Evolutionary conservation across 257 asterid genomes (phyloP), one percentile per base, ranked within the genome.

Genomic region (Linderniella brevidens): DNA sequence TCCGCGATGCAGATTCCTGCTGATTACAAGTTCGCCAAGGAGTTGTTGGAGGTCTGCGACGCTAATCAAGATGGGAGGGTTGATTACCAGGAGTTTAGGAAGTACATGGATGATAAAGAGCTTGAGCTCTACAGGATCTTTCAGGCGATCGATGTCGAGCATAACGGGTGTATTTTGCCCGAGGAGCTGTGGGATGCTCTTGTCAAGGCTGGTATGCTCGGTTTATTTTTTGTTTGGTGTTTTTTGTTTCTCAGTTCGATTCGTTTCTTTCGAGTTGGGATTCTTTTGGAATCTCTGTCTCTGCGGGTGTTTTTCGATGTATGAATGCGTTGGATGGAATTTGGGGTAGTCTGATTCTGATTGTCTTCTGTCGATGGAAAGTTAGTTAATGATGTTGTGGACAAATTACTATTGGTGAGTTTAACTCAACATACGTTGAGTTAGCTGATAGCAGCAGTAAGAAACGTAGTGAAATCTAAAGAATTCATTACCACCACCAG

Each of bases 101-200:
- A 86, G 78, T 90, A 90, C 55, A 90, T 86, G 96, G 96, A 90
- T 70, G 94, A 77, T 65, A 90, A 90, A 67, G 99, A 90, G 78
- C 70, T 90, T 35, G 96, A 90, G 25, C 17, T 90, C 72, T 90
- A 85, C 68, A 63, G 71, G 69, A 90, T 90, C 68, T 90, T 90
- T 54, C 96, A 79, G 72, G 93, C 93, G 19, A 85, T 90, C 63
- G 99, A 86, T 64, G 99, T 79, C 29, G 96, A 82, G 69, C 96
- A 85, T 58, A 85, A 58, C 64, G 99, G 99, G 3, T 79, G 93
- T 63, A 90, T 90, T 76, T 68, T 82, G 60, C 99, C 99, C 1
- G 96, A 90, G 69, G 99, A 90, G 74, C 62, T 90, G 19, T 81
- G 92, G 96, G 96, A 85, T 62, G 99, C 99, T 43, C 94, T 90